Base-by-base conservation (phyloP, 1,139 yeast species). In the Lodderomyces metapsilosis region DNA sequence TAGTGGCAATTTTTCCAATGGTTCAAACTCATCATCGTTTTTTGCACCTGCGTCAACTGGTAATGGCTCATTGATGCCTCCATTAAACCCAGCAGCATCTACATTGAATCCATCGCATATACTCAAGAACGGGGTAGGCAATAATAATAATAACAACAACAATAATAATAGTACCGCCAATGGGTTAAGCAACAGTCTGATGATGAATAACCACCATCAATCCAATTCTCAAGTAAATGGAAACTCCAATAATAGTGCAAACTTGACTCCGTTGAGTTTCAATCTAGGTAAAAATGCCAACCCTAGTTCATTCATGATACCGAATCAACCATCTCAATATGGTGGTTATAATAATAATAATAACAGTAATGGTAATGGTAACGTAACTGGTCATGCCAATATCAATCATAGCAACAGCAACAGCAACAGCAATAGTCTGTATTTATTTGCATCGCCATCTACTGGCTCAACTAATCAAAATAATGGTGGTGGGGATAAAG, bases 51-150 rank as follows among this genome's bases (percentile, higher is more conserved):
- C 42, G 7, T 34, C 47, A 5, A 13, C 18, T n/a, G 32, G 32
- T 7, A 33, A 33, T 22, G 18, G 16, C 5, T 37, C 53, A 2
- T 28, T 52, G 5, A 46, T 53, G 18, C 58, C 54, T 3, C 52
- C 54, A 7, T 39, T 52, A 17, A 45, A 40, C 28, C 50, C 44
- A 31, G 20, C 50, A 4, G 39, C 43, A 15, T 46, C 58, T 11
- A 58, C 66, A 1, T 48, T 62, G 31, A 62, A 61, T 39, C 68
- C 68, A 3, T 55, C 62, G 0, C 56, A 55, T 43, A 37, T 37
- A 2, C 36, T 37, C 20, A 37, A 22, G 24, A 30, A 37, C 21
- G 21, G 31, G 6, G 27, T 12, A n/a, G 16, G 30, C 9, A 12
- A 16, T 10, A 23, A 16, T 9, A 12, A 4, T 10, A 34, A 34